These are phyloP conservation scores for Chlorencoelia australis DNA, from an alignment of 2,329 filamentous ascomycete species.

Conservation along the genomic window DNA sequence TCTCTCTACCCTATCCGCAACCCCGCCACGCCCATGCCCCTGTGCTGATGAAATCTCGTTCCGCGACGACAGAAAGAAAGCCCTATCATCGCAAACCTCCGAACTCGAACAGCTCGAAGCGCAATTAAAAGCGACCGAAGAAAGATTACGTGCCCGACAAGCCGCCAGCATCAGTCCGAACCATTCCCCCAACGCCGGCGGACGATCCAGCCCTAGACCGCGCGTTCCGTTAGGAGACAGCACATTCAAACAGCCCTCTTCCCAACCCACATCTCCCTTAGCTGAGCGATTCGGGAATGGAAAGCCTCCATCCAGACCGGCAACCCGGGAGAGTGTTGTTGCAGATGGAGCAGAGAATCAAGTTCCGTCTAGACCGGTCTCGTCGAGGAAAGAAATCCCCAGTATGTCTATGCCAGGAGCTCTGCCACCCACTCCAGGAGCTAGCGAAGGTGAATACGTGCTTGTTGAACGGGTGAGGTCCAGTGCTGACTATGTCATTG, in stretches of 20 bases:
- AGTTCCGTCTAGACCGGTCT: constrained; percentile 1
- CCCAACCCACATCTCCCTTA: constrained; percentile 12
- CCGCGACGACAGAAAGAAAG: constrained; percentile 67
- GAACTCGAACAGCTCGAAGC: constrained; percentile 83
- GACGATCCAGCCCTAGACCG: constrained; percentile 14
- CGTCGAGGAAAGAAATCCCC: constrained; percentile 5
- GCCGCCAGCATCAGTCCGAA: constrained; percentile 6
- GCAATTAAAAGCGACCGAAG: constrained; percentile 75
- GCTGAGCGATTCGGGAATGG: constrained; percentile 8
- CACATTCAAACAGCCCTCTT: too few species aligned
- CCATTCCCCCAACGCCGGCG: constrained; percentile 1
- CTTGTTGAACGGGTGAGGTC: constrained; percentile 12
- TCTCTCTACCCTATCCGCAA: constrained; percentile 1
- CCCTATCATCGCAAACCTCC: constrained; percentile 60
- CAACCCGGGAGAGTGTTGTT: not conserved
- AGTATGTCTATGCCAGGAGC: constrained; percentile 18
- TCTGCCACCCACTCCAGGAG: constrained; percentile 26
- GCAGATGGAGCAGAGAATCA: too few species aligned
- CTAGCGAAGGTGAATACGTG: constrained; percentile 28
- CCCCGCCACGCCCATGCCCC: not conserved
- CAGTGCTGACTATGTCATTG: constrained; percentile 16
- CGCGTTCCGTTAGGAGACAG: constrained; percentile 15
- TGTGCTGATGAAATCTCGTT: not conserved
- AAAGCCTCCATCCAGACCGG: not conserved
- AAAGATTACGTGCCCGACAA: constrained; percentile 46